phyloP scores from a whole-genome alignment of 768 basidiomycete genomes.

The Clitopilus passeckerianus region DNA sequence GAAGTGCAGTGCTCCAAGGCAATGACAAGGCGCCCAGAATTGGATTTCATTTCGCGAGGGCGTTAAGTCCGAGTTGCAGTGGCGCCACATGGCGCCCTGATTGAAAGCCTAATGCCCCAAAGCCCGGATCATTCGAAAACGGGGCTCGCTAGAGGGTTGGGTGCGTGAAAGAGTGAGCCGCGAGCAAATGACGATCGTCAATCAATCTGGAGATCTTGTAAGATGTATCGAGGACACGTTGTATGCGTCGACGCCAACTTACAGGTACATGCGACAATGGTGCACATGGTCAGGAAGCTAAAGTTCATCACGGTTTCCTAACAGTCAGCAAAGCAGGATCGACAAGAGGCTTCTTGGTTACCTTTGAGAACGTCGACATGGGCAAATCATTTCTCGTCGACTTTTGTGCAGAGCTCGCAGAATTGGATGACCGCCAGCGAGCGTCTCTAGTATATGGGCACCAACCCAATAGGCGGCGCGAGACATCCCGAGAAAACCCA shows the following conservation, averaged over 20 bases:
- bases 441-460: too few relatives aligned
- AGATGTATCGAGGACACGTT: neutral
- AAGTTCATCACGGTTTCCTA: neutral
- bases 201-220: neutral
- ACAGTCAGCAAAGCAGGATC: neutral
- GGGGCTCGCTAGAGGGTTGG: neutral
- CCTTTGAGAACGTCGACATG: neutral
- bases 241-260: neutral
- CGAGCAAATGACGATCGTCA: neutral
- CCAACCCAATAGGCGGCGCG: neutral
- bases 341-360: neutral
- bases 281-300: neutral
- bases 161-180: neutral
- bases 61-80: neutral
- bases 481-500: neutral
- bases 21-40: neutral
- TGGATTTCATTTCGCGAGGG: neutral
- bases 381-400: too few relatives aligned
- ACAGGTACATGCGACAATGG: neutral
- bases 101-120: neutral
- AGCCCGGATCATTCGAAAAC: neutral
- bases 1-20: neutral
- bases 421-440: too few relatives aligned
- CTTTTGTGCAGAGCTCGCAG: too few relatives aligned
- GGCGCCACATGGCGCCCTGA: neutral